Evolutionary conservation across 805 yeast genomes (phyloP).

Genomic region (Citeromyces matritensis): DNA sequence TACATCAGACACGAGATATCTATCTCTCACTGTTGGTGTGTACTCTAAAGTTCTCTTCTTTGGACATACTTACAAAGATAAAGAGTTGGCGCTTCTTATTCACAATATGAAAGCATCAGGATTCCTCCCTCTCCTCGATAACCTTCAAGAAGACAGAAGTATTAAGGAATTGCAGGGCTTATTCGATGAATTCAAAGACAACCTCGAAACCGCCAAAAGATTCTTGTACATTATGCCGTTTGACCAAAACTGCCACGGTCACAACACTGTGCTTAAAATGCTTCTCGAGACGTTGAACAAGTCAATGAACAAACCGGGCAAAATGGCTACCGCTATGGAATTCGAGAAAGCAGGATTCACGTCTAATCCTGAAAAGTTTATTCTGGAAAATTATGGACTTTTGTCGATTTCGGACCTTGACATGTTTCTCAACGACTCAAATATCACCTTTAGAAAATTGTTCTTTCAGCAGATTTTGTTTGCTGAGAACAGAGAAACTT

Average conservation of each 20-base stretch:
- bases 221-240: slow-evolving; percentile 18
- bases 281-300: slow-evolving; percentile 22
- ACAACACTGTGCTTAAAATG: slow-evolving; percentile 22
- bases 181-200: slow-evolving; percentile 5
- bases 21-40: no score
- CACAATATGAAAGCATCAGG: slow-evolving; percentile 19
- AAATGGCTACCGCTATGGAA: slow-evolving; percentile 25
- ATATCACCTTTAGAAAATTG: slow-evolving; percentile 43
- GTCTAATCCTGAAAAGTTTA: slow-evolving; percentile 23
- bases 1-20: no score
- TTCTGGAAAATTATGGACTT: slow-evolving; percentile 27
- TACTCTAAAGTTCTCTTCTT: no score
- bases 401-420: slow-evolving; percentile 38
- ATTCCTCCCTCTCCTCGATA: slow-evolving; percentile 26
- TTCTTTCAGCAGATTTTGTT: slow-evolving; percentile 54
- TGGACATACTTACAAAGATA: no score
- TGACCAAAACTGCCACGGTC: slow-evolving; percentile 21
- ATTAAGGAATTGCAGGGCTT: slow-evolving; percentile 6
- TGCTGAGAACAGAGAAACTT: slow-evolving; percentile 30
- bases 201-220: slow-evolving; percentile 20
- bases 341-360: slow-evolving; percentile 31
- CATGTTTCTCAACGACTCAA: slow-evolving; percentile 38
- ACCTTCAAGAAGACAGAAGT: slow-evolving; percentile 18
- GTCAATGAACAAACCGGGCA: slow-evolving; percentile 24
- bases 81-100: no score